These are phyloP conservation scores for Carpinus fangiana DNA, from an alignment of 306 rosid species.

Conservation along the genomic window DNA sequence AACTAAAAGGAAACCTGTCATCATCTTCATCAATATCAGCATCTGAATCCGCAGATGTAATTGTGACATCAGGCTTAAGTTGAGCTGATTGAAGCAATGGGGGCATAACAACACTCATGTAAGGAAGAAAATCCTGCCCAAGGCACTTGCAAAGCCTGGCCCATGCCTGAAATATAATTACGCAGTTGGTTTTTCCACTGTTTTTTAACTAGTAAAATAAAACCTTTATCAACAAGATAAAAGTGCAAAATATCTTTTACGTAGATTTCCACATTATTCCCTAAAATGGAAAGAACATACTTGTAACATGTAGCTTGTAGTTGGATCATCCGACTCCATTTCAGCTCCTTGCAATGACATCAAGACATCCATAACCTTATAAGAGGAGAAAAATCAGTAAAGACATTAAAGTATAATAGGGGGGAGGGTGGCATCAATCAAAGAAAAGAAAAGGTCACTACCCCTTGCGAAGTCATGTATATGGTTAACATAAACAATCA, in stretches of 20 bases:
- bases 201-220: background rate
- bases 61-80: slow-evolving; percentile 97
- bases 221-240: slow-evolving; percentile 7
- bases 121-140: slow-evolving; percentile 98
- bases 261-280: slow-evolving; percentile 11
- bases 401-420: background rate
- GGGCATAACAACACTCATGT: slow-evolving; percentile 97
- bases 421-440: background rate
- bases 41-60: slow-evolving; percentile 93
- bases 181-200: background rate
- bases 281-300: slow-evolving; percentile 42
- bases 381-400: slow-evolving; percentile 2
- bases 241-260: background rate
- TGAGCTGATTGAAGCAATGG: slow-evolving; percentile 95
- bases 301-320: slow-evolving; percentile 94
- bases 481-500: background rate
- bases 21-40: slow-evolving; percentile 86
- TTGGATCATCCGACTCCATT: slow-evolving; percentile 93
- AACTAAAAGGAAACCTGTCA: slow-evolving; percentile 65
- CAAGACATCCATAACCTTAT: slow-evolving; percentile 92
- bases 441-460: background rate
- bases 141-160: slow-evolving; percentile 98
- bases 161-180: slow-evolving; percentile 72
- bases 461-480: background rate
- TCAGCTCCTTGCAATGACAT: slow-evolving; percentile 92